These are phyloP conservation scores for Sambucus nigra DNA, from an alignment of 129 eudicot species.

Conservation along the genomic window DNA sequence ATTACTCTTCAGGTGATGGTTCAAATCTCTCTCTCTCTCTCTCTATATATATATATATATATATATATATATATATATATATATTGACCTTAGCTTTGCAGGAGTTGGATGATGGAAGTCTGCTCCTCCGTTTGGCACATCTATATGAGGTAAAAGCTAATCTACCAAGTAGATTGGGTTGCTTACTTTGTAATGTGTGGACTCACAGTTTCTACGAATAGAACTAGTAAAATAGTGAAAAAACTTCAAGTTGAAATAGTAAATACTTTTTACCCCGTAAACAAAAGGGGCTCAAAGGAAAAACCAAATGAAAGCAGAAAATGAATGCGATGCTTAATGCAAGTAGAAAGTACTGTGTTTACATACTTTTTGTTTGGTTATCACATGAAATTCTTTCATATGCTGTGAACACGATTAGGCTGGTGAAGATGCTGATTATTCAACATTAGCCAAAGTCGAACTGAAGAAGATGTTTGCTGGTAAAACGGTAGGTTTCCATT, in stretches of 20 bases:
- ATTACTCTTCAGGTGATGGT: slow-evolving; percentile 72
- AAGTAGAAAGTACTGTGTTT: too few species aligned
- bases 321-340: too few species aligned
- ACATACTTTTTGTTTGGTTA: too few species aligned
- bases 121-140: slow-evolving; percentile 89
- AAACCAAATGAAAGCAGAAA: too few species aligned
- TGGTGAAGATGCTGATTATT: slow-evolving; percentile 61
- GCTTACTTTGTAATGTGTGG: too few species aligned
- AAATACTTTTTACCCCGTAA: too few species aligned
- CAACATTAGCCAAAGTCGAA: slow-evolving; percentile 62
- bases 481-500: slow-evolving; percentile 34
- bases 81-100: slow-evolving; percentile 24
- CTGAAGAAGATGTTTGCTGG: slow-evolving; percentile 61
- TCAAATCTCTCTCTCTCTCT: slow-evolving; percentile 1
- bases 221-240: too few species aligned
- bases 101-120: slow-evolving; percentile 65
- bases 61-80: not conserved
- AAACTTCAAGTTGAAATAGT: too few species aligned
- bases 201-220: too few species aligned
- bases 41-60: slow-evolving; percentile 3
- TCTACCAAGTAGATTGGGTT: too few species aligned
- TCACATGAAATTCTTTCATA: slow-evolving; percentile 7
- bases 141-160: slow-evolving; percentile 62
- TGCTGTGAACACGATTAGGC: slow-evolving; percentile 42
- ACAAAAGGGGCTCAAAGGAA: too few species aligned